phyloP scores from a whole-genome alignment of 192 early-diverging fungal genomes.

The Pilobolus umbonatus region DNA sequence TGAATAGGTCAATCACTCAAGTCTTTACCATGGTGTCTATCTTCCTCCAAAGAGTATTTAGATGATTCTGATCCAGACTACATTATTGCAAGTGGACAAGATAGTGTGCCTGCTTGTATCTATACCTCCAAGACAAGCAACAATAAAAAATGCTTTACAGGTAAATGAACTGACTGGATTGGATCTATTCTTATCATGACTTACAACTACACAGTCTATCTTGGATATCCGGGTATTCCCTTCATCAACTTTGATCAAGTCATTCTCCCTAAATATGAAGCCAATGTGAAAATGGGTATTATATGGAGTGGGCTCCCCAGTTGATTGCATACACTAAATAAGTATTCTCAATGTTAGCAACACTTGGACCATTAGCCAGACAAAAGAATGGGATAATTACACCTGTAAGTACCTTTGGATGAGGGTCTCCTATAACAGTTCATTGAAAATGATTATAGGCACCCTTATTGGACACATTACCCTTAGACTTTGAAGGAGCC shows the following conservation, averaged over 20 bases:
- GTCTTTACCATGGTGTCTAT: slow-evolving; percentile 17
- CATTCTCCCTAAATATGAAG: slow-evolving; percentile 27
- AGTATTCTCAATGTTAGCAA: slow-evolving; percentile 3
- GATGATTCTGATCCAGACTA: slow-evolving; percentile 12
- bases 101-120: slow-evolving; percentile 24
- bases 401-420: slow-evolving; percentile 14
- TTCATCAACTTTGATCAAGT: slow-evolving; percentile 35
- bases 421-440: too few species aligned
- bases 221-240: slow-evolving; percentile 27
- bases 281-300: slow-evolving; percentile 28
- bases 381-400: slow-evolving; percentile 28
- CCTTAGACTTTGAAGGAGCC: not conserved
- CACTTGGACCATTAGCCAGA: slow-evolving; percentile 25
- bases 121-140: slow-evolving; percentile 2
- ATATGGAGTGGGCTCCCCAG: not conserved
- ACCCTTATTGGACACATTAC: slow-evolving; percentile 1
- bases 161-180: slow-evolving; percentile 5
- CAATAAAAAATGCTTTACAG: slow-evolving; percentile 17
- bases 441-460: slow-evolving; percentile 10
- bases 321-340: not conserved
- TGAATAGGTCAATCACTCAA: not conserved
- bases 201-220: slow-evolving; percentile 14
- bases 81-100: slow-evolving; percentile 17
- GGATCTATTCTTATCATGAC: not conserved
- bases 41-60: not conserved